Base-by-base conservation (phyloP, 1,139 yeast genomes). In the Saccharomyces hybrid region DNA sequence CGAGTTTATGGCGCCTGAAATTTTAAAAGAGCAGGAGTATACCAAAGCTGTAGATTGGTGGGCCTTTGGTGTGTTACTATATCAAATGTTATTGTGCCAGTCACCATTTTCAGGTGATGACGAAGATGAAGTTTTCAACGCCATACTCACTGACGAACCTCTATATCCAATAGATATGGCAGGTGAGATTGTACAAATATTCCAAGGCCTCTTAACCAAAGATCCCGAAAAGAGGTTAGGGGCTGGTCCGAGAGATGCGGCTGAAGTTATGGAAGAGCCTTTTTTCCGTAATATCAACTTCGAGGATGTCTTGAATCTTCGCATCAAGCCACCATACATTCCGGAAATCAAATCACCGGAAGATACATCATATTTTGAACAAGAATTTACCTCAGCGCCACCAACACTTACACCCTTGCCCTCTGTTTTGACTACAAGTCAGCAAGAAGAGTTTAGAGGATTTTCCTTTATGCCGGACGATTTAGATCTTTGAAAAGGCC, bases 1-100 rank as follows among this genome's bases (percentile, higher is more conserved):
- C 0, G 99, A 93, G 70, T 89, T 93, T 65, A 93, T 93, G 97
- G 99, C 99, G 1, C 99, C 99, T 0, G 99, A 93, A 72, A 91
- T 93, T 63, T 78, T 95, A 66, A 84, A 88, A 56, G 98, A 95
- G 54, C 96, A 90, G 70, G 86, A 85, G 57, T 93, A 93, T 67
- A 95, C 90, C 52, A 82, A 96, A 64, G 87, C 95, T 49, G 99
- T 93, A 53, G 99, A 93, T 73, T 95, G 99, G 99, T 93, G 99
- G 99, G 98, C 99, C 0, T 89, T 91, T 76, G 99, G 99, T 53
- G 98, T 95, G 38, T 77, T 93, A 61, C 76, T 95, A 59, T 93
- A 91, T 73, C 99, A 93, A 73, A 93, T 93, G 99, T 78, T 93
- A 56, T 78, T 93, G 57, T 95, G 97, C 53, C 96, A 93, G 72